Conservation (phyloP, 1,284 basidiomycete genomes). For the Sphagnurus paluster region DNA sequence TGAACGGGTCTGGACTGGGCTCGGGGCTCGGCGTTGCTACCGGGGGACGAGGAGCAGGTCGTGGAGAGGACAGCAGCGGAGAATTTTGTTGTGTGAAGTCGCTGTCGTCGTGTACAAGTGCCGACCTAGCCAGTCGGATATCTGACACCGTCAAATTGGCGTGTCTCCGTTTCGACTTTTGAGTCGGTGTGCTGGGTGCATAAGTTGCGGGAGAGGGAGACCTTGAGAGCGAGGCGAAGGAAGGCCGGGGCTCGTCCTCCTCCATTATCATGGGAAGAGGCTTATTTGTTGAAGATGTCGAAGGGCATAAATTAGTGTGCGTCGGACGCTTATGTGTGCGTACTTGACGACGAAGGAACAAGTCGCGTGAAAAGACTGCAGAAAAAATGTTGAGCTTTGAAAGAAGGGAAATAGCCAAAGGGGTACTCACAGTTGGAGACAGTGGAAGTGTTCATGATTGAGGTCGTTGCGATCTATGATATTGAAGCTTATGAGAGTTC, state of each 20-base stretch:
- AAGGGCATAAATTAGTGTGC: slow-evolving; percentile 14
- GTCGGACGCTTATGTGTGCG: slow-evolving; percentile 24
- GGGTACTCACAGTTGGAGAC: slow-evolving; percentile 26
- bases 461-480: slow-evolving; percentile 15
- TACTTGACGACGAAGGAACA: slow-evolving; percentile 30
- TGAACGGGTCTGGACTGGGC: slow-evolving; percentile 33
- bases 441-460: slow-evolving; percentile 25
- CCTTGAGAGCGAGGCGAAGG: slow-evolving; percentile 21
- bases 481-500: slow-evolving; percentile 1
- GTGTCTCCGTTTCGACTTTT: slow-evolving; percentile 29
- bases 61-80: slow-evolving; percentile 25
- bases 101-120: slow-evolving; percentile 20
- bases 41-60: slow-evolving; percentile 31
- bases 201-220: slow-evolving; percentile 25
- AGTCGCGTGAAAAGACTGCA: slow-evolving; percentile 30
- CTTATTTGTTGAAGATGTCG: slow-evolving; percentile 21
- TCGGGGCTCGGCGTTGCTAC: slow-evolving; percentile 17
- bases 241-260: slow-evolving; percentile 26
- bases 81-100: slow-evolving; percentile 23
- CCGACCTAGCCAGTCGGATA: slow-evolving; percentile 28
- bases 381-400: neutral
- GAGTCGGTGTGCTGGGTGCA: slow-evolving; percentile 17
- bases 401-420: neutral
- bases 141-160: slow-evolving; percentile 30
- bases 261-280: slow-evolving; percentile 35